phyloP scores from a whole-genome alignment of 2,329 filamentous ascomycete genomes.

The Nemania sp. region DNA sequence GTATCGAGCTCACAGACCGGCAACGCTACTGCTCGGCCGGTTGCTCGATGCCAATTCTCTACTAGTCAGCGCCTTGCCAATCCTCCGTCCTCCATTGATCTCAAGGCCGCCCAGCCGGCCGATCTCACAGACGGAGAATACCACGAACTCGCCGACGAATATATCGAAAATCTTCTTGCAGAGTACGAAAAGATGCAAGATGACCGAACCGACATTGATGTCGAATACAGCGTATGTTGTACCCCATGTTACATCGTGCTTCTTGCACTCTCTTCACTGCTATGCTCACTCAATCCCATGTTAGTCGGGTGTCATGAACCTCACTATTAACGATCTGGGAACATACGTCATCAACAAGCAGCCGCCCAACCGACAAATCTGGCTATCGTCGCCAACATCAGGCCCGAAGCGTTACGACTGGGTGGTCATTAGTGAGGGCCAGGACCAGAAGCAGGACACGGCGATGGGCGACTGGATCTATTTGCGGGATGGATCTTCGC shows the following conservation, averaged over 20 bases:
- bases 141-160: slow-evolving; percentile 75
- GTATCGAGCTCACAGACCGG: slow-evolving; percentile 25
- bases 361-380: slow-evolving; percentile 95
- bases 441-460: slow-evolving; percentile 78
- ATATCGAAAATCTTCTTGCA: slow-evolving; percentile 61
- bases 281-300: slow-evolving; percentile 8
- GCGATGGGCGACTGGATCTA: slow-evolving; percentile 83
- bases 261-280: neutral
- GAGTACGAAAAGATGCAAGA: slow-evolving; percentile 77
- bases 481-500: slow-evolving; percentile 74
- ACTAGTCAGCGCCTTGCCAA: slow-evolving; percentile 45
- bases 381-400: slow-evolving; percentile 88
- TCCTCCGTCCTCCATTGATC: slow-evolving; percentile 44
- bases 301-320: slow-evolving; percentile 83
- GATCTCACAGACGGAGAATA: slow-evolving; percentile 73
- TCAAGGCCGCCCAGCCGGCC: slow-evolving; percentile 49
- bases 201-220: slow-evolving; percentile 73
- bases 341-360: slow-evolving; percentile 98
- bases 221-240: slow-evolving; percentile 79
- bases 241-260: neutral
- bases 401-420: slow-evolving; percentile 96
- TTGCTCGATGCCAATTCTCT: slow-evolving; percentile 27
- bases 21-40: slow-evolving; percentile 1
- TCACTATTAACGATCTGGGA: slow-evolving; percentile 69
- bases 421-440: slow-evolving; percentile 72